Conservation (phyloP, 805 yeast species). For the Kluyveromyces aestuarii region DNA sequence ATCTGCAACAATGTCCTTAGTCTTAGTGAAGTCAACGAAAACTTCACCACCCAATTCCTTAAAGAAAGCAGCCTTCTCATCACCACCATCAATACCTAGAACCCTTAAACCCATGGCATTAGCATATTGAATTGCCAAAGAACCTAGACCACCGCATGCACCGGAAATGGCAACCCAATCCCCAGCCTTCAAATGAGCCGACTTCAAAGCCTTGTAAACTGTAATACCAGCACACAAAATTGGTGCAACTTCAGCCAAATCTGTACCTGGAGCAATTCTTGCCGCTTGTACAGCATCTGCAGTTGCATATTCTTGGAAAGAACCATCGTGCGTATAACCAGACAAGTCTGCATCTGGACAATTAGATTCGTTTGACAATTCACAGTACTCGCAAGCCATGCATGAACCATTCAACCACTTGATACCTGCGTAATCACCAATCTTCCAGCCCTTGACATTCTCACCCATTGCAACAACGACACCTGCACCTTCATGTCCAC, state of each 20-base stretch:
- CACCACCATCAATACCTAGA: constrained; percentile 65
- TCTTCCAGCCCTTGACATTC: constrained; percentile 46
- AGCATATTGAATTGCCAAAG: constrained; percentile 67
- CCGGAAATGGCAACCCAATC: constrained; percentile 73
- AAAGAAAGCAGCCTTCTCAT: constrained; percentile 45
- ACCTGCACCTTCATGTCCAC: constrained; percentile 69
- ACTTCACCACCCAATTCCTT: constrained; percentile 57
- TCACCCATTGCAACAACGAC: constrained; percentile 53
- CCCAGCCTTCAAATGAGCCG: constrained; percentile 60
- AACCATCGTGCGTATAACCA: constrained; percentile 85
- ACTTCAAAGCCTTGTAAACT: constrained; percentile 82
- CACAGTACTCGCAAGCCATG: constrained; percentile 52
- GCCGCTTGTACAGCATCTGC: constrained; percentile 88
- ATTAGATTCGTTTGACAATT: constrained; percentile 47
- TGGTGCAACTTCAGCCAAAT: constrained; percentile 71
- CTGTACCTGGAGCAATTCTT: constrained; percentile 61
- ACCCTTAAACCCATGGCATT: constrained; percentile 70
- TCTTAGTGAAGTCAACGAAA: constrained; percentile 49
- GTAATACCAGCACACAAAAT: constrained; percentile 88
- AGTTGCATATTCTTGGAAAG: constrained; percentile 85
- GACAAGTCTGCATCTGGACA: constrained; percentile 65
- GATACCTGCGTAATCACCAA: constrained; percentile 58
- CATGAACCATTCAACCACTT: constrained; percentile 63
- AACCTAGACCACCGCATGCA: constrained; percentile 75
- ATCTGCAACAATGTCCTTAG: constrained; percentile 46